A percentile compares a stretch with the other conserved stretches of the same genome.
Conservation (phyloP, 257 asterid genomes). For the Orobanche coerulescens region DNA sequence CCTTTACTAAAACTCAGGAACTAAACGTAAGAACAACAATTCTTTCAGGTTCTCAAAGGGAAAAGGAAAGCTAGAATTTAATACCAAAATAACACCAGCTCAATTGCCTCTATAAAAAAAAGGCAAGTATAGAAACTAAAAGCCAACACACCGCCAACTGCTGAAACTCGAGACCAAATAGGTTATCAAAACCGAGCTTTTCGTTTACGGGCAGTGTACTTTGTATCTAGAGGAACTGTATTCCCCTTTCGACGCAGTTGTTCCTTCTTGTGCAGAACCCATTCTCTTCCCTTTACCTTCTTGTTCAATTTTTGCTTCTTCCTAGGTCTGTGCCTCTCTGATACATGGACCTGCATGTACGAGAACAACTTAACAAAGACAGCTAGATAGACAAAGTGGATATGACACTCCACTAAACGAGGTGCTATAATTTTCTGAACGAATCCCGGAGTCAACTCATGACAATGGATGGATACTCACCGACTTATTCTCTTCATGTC, state of each 20-base stretch:
- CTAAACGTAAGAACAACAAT: no score
- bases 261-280: slow-evolving; percentile 76
- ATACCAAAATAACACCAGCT: no score
- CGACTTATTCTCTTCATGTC: slow-evolving; percentile 59
- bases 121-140: no score
- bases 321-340: slow-evolving; percentile 73
- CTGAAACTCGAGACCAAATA: no score
- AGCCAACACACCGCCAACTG: no score
- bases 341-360: slow-evolving; percentile 46
- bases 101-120: no score
- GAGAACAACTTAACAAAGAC: neutral
- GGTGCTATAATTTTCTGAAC: neutral
- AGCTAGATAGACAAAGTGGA: neutral
- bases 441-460: no score
- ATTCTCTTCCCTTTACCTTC: slow-evolving; percentile 66
- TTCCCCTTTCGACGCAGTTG: slow-evolving; percentile 75
- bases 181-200: slow-evolving; percentile 47
- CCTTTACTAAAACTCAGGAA: no score
- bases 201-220: slow-evolving; percentile 82
- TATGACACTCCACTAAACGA: neutral
- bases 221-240: slow-evolving; percentile 62
- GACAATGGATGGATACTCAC: slow-evolving; percentile 47
- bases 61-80: no score
- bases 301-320: slow-evolving; percentile 75
- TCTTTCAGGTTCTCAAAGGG: no score